Percentiles rank a stretch among this genome's conserved stretches.
Evolutionary conservation across 1,284 basidiomycete genomes (phyloP).

Genomic region (Sanghuangporus baumii): DNA sequence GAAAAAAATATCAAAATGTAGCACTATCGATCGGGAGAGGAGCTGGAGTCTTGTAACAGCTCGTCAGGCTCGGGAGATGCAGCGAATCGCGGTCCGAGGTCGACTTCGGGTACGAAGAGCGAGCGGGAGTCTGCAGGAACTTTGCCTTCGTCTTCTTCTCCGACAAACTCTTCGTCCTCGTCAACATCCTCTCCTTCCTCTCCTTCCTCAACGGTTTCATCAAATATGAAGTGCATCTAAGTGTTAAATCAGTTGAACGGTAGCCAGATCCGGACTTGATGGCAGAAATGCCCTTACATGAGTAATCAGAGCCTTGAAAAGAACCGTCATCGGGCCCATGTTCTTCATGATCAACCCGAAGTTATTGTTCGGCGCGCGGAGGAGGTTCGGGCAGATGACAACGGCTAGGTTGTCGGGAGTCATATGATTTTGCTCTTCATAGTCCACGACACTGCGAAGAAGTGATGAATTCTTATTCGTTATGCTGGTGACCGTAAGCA

Average conservation of each 20-base stretch:
- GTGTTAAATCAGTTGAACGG: background rate
- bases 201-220: conserved; percentile 33
- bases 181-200: background rate
- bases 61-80: conserved; percentile 16
- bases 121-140: background rate
- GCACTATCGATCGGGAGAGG: background rate
- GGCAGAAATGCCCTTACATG: conserved; percentile 47
- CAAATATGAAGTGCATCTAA: conserved; percentile 47
- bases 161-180: conserved; percentile 17
- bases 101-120: conserved; percentile 3
- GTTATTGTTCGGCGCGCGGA: conserved; percentile 66
- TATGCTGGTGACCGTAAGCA: background rate
- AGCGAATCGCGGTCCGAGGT: conserved; percentile 2
- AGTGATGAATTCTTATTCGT: background rate
- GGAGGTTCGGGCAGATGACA: conserved; percentile 75
- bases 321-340: conserved; percentile 68
- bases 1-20: background rate
- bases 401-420: conserved; percentile 76
- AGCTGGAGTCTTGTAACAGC: background rate
- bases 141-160: conserved; percentile 37
- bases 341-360: conserved; percentile 70
- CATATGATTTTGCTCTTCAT: conserved; percentile 83
- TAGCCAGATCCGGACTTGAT: background rate
- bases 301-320: conserved; percentile 73
- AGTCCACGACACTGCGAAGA: conserved; percentile 65